phyloP scores from a whole-genome alignment of 257 asterid species.

The Orobanche coerulescens region DNA sequence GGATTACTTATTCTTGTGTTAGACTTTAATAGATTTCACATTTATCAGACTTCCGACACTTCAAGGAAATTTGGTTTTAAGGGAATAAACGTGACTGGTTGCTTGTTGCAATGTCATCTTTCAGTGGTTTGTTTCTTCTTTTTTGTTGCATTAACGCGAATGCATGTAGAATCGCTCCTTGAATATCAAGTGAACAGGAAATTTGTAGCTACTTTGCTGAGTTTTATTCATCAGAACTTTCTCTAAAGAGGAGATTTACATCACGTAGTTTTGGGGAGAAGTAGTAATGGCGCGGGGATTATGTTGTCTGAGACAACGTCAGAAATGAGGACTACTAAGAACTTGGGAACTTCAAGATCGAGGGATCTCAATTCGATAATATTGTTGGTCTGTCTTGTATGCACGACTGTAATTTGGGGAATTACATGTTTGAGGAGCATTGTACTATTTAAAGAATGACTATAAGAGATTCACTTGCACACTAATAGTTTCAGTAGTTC shows the following conservation, averaged over 20 bases:
- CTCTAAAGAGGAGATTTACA: neutral
- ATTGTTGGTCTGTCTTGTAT: neutral
- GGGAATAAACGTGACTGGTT: neutral
- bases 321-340: neutral
- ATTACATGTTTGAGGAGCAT: neutral
- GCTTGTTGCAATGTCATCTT: neutral
- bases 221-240: neutral
- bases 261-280: neutral
- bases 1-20: neutral
- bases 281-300: neutral
- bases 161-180: neutral
- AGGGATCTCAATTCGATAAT: neutral
- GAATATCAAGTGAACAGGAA: neutral
- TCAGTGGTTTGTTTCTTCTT: neutral
- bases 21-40: neutral
- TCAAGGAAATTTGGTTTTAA: conserved; percentile 1
- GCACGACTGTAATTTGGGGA: neutral
- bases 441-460: neutral
- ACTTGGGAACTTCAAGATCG: neutral
- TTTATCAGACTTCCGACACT: neutral
- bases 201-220: neutral
- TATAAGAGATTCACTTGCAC: neutral
- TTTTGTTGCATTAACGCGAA: neutral
- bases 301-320: neutral
- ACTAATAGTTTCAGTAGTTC: neutral